Base-by-base conservation (phyloP, 2,329 filamentous ascomycete species). In the Fusarium nanum region DNA sequence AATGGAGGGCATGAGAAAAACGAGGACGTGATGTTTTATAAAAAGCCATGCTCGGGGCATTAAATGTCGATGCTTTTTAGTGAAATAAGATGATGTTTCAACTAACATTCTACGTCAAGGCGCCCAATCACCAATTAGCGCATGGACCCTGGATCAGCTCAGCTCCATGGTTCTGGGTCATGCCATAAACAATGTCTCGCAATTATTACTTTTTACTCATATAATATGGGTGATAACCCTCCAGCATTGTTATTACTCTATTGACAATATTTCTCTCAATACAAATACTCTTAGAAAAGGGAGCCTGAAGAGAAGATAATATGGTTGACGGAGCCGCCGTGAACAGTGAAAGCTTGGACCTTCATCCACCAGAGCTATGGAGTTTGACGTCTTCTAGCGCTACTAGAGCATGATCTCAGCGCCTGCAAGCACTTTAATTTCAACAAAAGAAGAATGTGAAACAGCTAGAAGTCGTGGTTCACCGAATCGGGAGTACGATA, bases 51-150 rank as follows among this genome's bases (percentile, higher is more conserved):
- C 12, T 10, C 23, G 32, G 25, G 7, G 56, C 45, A 23, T 23
- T 41, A 32, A 27, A 52, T 27, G 20, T 25, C 23, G 14, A 54
- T 52, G 44, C 58, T 60, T 40, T 60, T 60, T 42, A 60, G 46
- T 48, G 44, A 60, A 60, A 52, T 61, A 44, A 61, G 37, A 47
- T 42, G 34, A 11, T 60, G 56, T 61, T 59, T 60, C 59, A 41
- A 52, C 22, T 45, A 30, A 30, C 8, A 34, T 52, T 20, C 37
- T 44, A 20, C 44, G 10, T 34, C 27, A 44, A 32, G 34, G 23
- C 46, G 28, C 2, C 59, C 28, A 61, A 61, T 61, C 56, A 32
- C 28, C 8, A 18, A 18, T 5, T 52, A 44, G 16, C 20, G 18
- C 18, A 41, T 56, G 14, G 22, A 49, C 42, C 18, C 34, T 53